Base-by-base conservation (phyloP, 306 rosid species). In the Quercus aquifolioides region DNA sequence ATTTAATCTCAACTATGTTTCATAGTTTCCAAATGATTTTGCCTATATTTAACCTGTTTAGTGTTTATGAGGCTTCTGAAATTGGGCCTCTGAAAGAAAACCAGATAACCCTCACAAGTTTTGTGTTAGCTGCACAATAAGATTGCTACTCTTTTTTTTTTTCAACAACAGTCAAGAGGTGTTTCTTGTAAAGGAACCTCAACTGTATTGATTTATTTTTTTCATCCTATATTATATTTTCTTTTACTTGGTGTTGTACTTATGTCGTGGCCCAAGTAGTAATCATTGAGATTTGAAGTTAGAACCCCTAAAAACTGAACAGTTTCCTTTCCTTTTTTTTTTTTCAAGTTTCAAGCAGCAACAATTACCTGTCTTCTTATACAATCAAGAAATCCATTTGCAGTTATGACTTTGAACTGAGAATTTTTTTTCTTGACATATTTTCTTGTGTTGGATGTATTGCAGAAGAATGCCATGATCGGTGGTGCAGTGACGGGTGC, bases 401-500 rank as follows among this genome's bases (percentile, higher is more conserved):
- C 26, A 38, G 12, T 38, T 74, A 13, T 11, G 76, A 28, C 55
- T 76, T 85, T 62, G 38, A n/a, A 20, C 20, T 55, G 78, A 54
- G 71, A 76, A 54, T 54, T 69, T 80, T 69, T 79, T 72, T 73
- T n/a, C 62, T 41, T 31, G 18, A 46, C 54, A 18, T 8, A 11
- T 71, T 17, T 55, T 55, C 12, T 69, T 74, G 76, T 11, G 63
- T 68, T 81, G 85, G 55, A 69, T 80, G 75, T 81, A 4, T 76
- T 86, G 79, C 91, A 94, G 98, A 94, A 89, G 87, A 94, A 94
- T 84, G 98, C 98, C 20, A 76, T 90, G 98, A 80, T 94, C 70
- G 97, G 97, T 54, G 98, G 98, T 75, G 93, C 87, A 76, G 30
- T 92, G 74, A 90, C 98, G 4, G 98, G 98, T 74, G 98, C 98